These are phyloP conservation scores for Colletotrichum aenigma DNA, from an alignment of 2,329 filamentous ascomycete genomes.

Conservation along the genomic window DNA sequence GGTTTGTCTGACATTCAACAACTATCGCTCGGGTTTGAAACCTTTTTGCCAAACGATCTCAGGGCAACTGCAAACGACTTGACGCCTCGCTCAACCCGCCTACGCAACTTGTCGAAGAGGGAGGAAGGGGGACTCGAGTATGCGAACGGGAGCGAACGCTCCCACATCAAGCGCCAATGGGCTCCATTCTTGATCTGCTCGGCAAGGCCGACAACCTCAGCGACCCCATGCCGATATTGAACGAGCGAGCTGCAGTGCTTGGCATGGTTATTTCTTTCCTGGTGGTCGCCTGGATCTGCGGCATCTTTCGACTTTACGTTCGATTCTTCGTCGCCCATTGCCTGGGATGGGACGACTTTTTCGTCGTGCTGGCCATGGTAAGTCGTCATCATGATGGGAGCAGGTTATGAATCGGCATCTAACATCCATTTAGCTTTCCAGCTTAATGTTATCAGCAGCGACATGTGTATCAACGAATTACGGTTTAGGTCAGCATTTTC, in stretches of 20 bases:
- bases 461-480: background rate
- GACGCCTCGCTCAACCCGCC: background rate
- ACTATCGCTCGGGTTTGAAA: background rate
- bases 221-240: conserved; percentile 20
- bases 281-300: conserved; percentile 18
- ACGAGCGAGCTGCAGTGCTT: conserved; percentile 11
- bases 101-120: background rate
- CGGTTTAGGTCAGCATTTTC: background rate
- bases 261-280: conserved; percentile 22
- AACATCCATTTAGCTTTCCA: background rate
- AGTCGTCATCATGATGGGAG: background rate
- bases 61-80: background rate
- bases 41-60: background rate
- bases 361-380: conserved; percentile 21
- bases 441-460: background rate
- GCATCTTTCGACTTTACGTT: conserved; percentile 21
- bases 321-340: conserved; percentile 11
- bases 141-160: conserved; percentile 1
- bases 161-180: background rate
- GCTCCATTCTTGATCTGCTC: conserved; percentile 20
- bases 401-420: fast-evolving
- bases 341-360: conserved; percentile 22
- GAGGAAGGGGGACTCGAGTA: background rate
- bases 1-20: background rate
- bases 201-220: conserved; percentile 22